These are phyloP conservation scores for Aspergillus sp. DNA, from an alignment of 2,329 filamentous ascomycete genomes.

Conservation along the genomic window DNA sequence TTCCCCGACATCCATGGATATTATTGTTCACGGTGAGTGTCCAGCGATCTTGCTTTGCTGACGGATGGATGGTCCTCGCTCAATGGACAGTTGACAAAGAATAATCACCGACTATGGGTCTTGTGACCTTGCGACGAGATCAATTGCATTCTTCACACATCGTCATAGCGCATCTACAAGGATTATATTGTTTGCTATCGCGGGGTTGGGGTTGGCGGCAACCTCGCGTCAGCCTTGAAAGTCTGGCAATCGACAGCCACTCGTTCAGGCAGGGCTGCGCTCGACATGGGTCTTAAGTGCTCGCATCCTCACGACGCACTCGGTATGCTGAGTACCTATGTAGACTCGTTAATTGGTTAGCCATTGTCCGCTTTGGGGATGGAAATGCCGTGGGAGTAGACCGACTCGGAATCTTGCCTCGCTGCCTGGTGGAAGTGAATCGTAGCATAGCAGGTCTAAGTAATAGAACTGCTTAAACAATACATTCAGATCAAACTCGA, in stretches of 20 bases:
- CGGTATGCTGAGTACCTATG: no score
- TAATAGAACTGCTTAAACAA: no score
- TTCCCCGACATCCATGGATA: neutral
- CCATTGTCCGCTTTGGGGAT: no score
- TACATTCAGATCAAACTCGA: no score
- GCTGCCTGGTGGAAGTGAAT: no score
- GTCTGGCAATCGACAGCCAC: neutral
- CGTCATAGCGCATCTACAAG: neutral
- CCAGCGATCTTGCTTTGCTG: neutral
- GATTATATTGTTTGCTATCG: neutral
- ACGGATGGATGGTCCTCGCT: neutral
- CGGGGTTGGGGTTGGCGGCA: neutral
- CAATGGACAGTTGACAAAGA: neutral
- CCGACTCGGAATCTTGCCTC: no score
- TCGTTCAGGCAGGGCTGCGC: neutral
- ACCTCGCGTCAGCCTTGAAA: neutral
- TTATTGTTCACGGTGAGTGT: neutral
- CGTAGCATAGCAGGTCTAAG: no score
- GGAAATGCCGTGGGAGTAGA: no score
- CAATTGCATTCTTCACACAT: neutral
- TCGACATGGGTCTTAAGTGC: no score
- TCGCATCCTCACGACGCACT: no score
- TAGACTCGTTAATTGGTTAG: no score
- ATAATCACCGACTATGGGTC: neutral
- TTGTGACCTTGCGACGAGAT: neutral